Base-by-base conservation (phyloP, 345 rosid species). In the Brassica rapa region DNA sequence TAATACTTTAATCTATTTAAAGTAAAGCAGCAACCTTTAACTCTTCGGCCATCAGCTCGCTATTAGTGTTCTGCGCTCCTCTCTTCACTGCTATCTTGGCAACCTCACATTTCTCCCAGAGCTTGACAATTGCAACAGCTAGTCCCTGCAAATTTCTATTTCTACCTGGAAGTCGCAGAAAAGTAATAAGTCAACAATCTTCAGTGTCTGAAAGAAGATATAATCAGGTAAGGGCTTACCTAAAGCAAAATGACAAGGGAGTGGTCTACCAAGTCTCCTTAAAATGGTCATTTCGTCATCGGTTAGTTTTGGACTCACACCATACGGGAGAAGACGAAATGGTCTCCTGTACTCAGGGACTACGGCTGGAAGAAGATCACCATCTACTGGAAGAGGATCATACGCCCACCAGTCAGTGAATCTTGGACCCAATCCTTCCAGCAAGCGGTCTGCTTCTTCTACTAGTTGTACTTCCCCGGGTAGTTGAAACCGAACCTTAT, bases 81-180 rank as follows among this genome's bases (percentile, higher is more conserved):
- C 97, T 94, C 90, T 92, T 94, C 64, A 92, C 89, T 21, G 97
- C 94, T 86, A 94, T 85, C 87, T 94, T 94, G 65, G 84, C 98
- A 83, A 92, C 85, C 87, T 94, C 98, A 83, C 95, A 94, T 89
- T 89, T 92, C 80, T 88, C 98, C 98, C 98, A 94, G 16, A 94
- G 89, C 87, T 92, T 92, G 78, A 91, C 77, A 62, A 92, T 84
- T 8, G 95, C 82, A 82, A 86, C 89, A 72, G 96, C 98, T 82
- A 94, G 73, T 59, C 98, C 98, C 79, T 92, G 92, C 82, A 83
- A 93, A 70, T 87, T 94, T 81, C 89, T 88, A 80, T 92, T 92
- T 82, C 97, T 87, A 81, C 98, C 97, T 94, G 87, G 59, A 73
- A 73, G 37, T 30, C 79, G 30, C 68, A 72, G 56, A 68, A 25